phyloP scores from a whole-genome alignment of 164 flowering plant species.

The Stephania cephalantha region DNA sequence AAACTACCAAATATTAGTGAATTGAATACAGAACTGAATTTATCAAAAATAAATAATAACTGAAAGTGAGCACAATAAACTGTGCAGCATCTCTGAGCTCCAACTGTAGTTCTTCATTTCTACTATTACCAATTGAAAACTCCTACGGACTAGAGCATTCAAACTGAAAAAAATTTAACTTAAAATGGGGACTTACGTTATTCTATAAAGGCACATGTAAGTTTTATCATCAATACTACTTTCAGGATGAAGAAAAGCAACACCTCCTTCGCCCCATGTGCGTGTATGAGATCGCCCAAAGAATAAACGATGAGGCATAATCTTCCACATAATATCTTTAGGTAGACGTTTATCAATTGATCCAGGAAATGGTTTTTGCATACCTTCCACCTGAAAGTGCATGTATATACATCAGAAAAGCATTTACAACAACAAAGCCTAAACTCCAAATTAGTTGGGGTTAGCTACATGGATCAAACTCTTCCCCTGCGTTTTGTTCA shows the following conservation, averaged over 20 bases:
- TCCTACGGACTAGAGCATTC: not conserved
- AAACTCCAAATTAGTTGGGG: too few species aligned
- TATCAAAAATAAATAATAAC: too few species aligned
- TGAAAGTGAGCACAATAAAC: not conserved
- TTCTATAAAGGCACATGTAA: conserved; percentile 62
- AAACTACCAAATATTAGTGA: conserved; percentile 3
- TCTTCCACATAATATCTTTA: conserved; percentile 64
- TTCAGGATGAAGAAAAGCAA: conserved; percentile 83
- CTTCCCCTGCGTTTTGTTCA: too few species aligned
- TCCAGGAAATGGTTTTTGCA: conserved; percentile 65
- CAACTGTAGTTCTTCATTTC: not conserved
- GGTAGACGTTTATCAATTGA: conserved; percentile 72
- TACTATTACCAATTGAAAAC: not conserved
- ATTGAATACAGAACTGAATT: not conserved
- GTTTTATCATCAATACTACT: conserved; percentile 36
- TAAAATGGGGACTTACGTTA: conserved; percentile 53
- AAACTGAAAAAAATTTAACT: not conserved
- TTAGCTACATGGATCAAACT: too few species aligned
- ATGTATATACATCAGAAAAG: conserved; percentile 6
- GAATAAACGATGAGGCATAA: conserved; percentile 66
- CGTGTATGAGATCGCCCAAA: conserved; percentile 57
- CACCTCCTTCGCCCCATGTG: conserved; percentile 93
- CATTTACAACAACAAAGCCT: not conserved
- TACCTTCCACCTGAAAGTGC: conserved; percentile 63
- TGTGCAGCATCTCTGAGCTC: not conserved